These are phyloP conservation scores for Fusarium drepaniforme DNA, from an alignment of 2,329 filamentous ascomycete species.

Conservation along the genomic window DNA sequence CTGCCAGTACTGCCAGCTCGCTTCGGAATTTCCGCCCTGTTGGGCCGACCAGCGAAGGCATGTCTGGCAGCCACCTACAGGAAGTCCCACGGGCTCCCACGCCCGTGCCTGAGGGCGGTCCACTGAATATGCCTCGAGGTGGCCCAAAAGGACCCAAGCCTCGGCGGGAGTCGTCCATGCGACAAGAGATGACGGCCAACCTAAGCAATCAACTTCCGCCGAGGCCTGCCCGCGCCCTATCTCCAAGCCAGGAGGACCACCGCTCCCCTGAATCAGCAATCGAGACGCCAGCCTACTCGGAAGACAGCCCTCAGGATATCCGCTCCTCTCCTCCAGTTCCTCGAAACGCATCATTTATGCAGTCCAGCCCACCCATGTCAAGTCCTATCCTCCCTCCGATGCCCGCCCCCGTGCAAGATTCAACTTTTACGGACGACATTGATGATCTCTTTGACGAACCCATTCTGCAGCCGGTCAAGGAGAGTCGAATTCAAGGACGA, in stretches of 20 bases:
- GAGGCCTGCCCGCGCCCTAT: slow-evolving; percentile 54
- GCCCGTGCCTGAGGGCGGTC: slow-evolving; percentile 70
- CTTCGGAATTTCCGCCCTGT: slow-evolving; percentile 86
- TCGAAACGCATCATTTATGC: slow-evolving; percentile 66
- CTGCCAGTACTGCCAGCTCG: slow-evolving; percentile 90
- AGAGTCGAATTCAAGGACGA: slow-evolving; percentile 44
- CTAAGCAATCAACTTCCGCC: slow-evolving; percentile 59
- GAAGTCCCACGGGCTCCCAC: slow-evolving; percentile 83
- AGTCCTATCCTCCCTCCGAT: slow-evolving; percentile 82
- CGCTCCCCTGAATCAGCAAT: slow-evolving; percentile 67
- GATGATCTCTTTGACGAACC: slow-evolving; percentile 78
- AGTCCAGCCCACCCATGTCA: slow-evolving; percentile 76
- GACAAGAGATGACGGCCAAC: slow-evolving; percentile 61
- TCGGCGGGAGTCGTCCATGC: slow-evolving; percentile 71
- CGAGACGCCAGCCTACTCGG: slow-evolving; percentile 66
- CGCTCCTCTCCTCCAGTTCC: slow-evolving; percentile 91
- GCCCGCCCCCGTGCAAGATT: slow-evolving; percentile 75
- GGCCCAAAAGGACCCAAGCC: slow-evolving; percentile 52
- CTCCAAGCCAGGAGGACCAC: slow-evolving; percentile 61
- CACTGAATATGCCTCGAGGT: slow-evolving; percentile 46
- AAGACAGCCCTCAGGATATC: slow-evolving; percentile 82
- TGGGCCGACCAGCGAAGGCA: slow-evolving; percentile 60
- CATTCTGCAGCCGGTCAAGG: slow-evolving; percentile 56
- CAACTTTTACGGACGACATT: slow-evolving; percentile 85
- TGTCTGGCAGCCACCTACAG: slow-evolving; percentile 68